phyloP scores from a whole-genome alignment of 108 stramenopile genomes.

The Bacterosira constricta region DNA sequence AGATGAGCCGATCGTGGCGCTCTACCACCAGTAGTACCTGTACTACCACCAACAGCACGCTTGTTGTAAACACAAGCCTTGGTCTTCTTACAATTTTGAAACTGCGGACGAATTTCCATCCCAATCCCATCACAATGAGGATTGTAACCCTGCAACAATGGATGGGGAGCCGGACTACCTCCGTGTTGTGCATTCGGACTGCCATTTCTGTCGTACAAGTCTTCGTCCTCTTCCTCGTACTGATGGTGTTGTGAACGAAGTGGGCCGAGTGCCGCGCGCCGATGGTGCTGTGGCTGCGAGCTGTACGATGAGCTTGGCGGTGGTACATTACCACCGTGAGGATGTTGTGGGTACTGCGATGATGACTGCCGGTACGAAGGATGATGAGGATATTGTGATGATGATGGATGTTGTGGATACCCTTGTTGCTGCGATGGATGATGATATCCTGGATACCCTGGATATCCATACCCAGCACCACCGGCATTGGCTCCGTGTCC shows the following conservation, averaged over 20 bases:
- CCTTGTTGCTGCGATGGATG: background rate
- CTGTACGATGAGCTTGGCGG: background rate
- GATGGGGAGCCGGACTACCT: background rate
- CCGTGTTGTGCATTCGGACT: too few species aligned
- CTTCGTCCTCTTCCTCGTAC: background rate
- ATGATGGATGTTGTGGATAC: background rate
- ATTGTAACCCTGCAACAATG: slow-evolving; percentile 12
- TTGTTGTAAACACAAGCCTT: background rate
- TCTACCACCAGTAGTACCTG: background rate
- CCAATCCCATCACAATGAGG: slow-evolving; percentile 2
- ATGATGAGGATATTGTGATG: background rate
- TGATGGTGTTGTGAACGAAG: background rate
- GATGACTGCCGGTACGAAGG: too few species aligned
- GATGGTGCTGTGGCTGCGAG: background rate
- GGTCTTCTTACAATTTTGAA: slow-evolving; percentile 10
- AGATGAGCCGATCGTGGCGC: background rate
- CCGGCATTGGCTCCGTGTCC: background rate
- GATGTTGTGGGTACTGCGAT: background rate
- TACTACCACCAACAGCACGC: background rate
- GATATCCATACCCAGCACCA: background rate
- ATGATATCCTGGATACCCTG: background rate
- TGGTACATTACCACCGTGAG: background rate
- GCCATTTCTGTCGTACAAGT: too few species aligned
- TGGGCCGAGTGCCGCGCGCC: too few species aligned
- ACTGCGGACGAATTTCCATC: slow-evolving; percentile 25